Base-by-base conservation (phyloP, 192 early-diverging fungal genomes). In the Coemansia sp. region DNA sequence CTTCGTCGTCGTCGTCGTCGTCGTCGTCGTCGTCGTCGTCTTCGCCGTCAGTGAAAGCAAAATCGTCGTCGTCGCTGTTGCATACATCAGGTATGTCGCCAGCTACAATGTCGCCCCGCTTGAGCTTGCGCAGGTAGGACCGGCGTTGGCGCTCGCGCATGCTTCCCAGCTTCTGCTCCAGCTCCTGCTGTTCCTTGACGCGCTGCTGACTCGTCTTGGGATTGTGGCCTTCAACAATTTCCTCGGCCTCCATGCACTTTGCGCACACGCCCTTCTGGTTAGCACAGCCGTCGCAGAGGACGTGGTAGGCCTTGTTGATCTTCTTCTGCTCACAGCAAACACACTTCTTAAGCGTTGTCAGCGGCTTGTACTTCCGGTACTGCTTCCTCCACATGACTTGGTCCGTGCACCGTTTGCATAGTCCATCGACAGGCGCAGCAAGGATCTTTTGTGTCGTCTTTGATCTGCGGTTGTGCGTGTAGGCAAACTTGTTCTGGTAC, bases 291-390 rank as follows among this genome's bases (percentile, higher is more conserved):
- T 88, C 82, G 81, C 97, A 99, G 3, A 95, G 68, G 12, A 96
- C 87, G 80, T 97, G 97, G 76, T 99, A 99, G 15, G 95, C 95
- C 61, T 96, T 91, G 57, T 85, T 90, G 62, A 99, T 85, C 12
- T 84, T 82, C 67, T 92, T 94, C 70, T 90, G 84, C 42, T 88
- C 56, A 75, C 97, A 99, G 18, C 33, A 8, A 27, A 72, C 71
- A 55, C 74, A 99, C 64, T 89, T 93, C 74, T 94, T 95, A 55
- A 90, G 84, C 21, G 83, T 83, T 19, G 93, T 94, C 66, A 99
- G 84, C 34, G 94, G 93, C 84, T 97, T 99, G 83, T 99, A 99
- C 78, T 97, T 94, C 70, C 88, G 88, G 83, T 92, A 94, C 74
- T 92, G 89, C 74, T 99, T 96, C 53, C 91, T 83, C 88, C 87